phyloP scores from a whole-genome alignment of 208 protist species.

The Crithidia fasciculata region DNA sequence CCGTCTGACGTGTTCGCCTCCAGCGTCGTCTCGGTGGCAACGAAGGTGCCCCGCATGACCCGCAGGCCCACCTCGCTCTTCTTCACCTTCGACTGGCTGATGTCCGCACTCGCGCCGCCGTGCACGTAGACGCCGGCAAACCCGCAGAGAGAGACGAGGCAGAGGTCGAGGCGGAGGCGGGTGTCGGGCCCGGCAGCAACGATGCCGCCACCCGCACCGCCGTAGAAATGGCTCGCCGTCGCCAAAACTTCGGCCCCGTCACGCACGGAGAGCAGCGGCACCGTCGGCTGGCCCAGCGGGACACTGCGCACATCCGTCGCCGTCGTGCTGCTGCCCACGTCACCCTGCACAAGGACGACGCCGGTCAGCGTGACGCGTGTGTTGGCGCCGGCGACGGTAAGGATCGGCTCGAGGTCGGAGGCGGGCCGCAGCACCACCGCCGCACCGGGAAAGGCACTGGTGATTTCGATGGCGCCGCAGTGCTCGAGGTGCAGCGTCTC shows the following conservation, averaged over 20 bases:
- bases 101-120: constrained; percentile 34
- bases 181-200: constrained; percentile 39
- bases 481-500: constrained; percentile 49
- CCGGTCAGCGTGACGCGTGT: constrained; percentile 45
- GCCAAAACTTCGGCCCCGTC: constrained; percentile 45
- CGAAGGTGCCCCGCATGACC: constrained; percentile 22
- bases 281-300: constrained; percentile 16
- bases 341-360: constrained; percentile 57
- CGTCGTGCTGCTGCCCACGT: not conserved
- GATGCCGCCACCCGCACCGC: constrained; percentile 51
- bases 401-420: constrained; percentile 46
- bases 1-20: constrained; percentile 58
- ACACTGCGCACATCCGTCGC: not conserved
- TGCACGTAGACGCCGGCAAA: constrained; percentile 62
- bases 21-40: constrained; percentile 48
- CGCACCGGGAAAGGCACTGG: constrained; percentile 59
- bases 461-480: constrained; percentile 47
- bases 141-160: constrained; percentile 54
- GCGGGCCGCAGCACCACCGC: constrained; percentile 60
- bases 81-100: constrained; percentile 52
- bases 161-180: constrained; percentile 44
- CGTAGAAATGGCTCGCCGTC: constrained; percentile 72
- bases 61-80: constrained; percentile 58
- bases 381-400: constrained; percentile 42
- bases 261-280: constrained; percentile 42